Base-by-base conservation (phyloP, 225 moss, liverwort and hornwort species). In the Anthoceros angustus region DNA sequence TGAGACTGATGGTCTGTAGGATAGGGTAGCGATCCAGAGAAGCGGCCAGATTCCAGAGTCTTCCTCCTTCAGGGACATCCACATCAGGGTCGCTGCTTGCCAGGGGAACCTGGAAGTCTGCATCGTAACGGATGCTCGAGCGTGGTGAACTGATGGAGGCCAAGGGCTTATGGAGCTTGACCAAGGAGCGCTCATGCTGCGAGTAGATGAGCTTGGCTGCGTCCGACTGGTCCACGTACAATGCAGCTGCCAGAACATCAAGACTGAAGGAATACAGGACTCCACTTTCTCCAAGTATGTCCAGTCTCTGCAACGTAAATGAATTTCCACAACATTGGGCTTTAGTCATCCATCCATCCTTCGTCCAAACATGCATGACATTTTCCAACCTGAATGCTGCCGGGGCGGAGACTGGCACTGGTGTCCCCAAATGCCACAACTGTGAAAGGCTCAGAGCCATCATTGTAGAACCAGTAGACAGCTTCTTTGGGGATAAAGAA, bases 401-500 rank as follows among this genome's bases (percentile, higher is more conserved):
- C 55, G 14, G 7, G 55, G 55, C 8, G 18, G 12, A 15, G 55
- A 12, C 55, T 55, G n/a, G 55, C 14, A 20, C 55, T 55, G 55
- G 55, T 55, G 23, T 55, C 55, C 18, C 55, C 55, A 15, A 55
- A 18, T 23, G 55, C 55, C 6, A 55, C 55, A 55, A 55, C 4
- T 55, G 55, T 55, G 55, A 55, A 55, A 5, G 55, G 55, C 55
- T 18, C n/a, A 55, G 55, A 4, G 55, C 55, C 55, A 6, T 55
- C 23, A 23, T 55, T 55, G 55, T 55, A 55, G n/a, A 55, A 55
- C 55, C 55, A 55, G 14, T 55, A 55, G n/a, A 55, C 55, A 55
- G 55, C 55, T 55, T 55, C 55, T 55, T 12, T 55, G 55, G 55
- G 55, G n/a, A 55, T 55, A 23, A 55, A 55, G 55, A 55, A 55